Evolutionary conservation across 1,139 yeast species (phyloP).

Genomic region (Ashbya aceris): DNA sequence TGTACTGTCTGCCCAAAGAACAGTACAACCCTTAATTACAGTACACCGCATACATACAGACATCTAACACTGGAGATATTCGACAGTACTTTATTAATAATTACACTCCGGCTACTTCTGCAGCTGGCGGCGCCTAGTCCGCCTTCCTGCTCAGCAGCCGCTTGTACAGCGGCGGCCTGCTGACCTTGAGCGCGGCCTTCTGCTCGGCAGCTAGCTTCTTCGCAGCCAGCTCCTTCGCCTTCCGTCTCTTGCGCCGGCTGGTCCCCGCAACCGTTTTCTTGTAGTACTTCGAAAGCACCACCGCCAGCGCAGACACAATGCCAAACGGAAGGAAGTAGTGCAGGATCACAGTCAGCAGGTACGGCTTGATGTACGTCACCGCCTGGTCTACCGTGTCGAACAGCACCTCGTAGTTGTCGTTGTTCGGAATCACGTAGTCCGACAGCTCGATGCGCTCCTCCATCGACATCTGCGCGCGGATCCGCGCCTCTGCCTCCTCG

Average conservation of each 20-base stretch:
- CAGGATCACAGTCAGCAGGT: constrained; percentile 30
- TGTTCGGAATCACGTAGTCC: constrained; percentile 62
- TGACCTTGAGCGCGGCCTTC: not conserved
- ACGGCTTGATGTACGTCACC: constrained; percentile 41
- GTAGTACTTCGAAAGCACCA: constrained; percentile 18
- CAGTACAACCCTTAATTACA: not conserved
- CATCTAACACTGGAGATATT: not conserved
- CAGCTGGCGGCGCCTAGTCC: too few relatives aligned
- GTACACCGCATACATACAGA: constrained; percentile 2
- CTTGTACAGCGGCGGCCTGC: not conserved
- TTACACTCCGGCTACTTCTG: not conserved
- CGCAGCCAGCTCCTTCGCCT: not conserved
- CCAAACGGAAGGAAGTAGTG: constrained; percentile 55
- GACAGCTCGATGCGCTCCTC: constrained; percentile 49
- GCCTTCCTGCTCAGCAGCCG: too few relatives aligned
- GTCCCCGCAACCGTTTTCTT: not conserved
- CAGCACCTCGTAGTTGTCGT: constrained; percentile 42
- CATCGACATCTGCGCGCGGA: constrained; percentile 66
- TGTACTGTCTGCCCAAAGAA: not conserved
- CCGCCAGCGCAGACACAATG: constrained; percentile 41
- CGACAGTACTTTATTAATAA: not conserved
- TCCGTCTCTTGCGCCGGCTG: not conserved
- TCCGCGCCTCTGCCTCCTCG: constrained; percentile 65
- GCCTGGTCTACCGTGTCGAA: constrained; percentile 39
- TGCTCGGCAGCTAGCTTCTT: not conserved